Evolutionary conservation across 208 protist species (phyloP), one percentile per base, ranked within the genome.

Genomic region (Zelonia costaricensis): DNA sequence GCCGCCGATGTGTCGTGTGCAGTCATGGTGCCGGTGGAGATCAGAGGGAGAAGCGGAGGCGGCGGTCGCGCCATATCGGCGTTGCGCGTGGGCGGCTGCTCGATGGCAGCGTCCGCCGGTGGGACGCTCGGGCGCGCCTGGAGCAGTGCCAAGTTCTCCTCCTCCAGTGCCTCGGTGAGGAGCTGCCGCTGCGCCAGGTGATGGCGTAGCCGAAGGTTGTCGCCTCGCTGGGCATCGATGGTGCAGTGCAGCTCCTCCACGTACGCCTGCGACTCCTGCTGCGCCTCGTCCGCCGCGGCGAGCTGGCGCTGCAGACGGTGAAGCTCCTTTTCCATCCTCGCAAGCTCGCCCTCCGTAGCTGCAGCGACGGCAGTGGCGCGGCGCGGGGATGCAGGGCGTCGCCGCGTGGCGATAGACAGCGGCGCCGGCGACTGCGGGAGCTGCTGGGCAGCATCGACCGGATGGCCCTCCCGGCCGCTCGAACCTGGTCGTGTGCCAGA

Each of bases 1-100:
- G 1, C 25, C 18, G 22, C 8, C 15, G 25, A 15, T 0, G 42
- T 18, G 2, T 16, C 12, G 6, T 60, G 40, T 20, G 54, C n/a
- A n/a, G 49, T 68, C 62, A 68, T 68, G 35, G 52, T 45, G 4
- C 22, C 63, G 22, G 44, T 62, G 1, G 65, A 59, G 25, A 23
- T 35, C 16, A 60, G 62, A 16, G 54, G 10, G 30, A 53, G 16
- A 2, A 44, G 27, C 10, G 33, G 42, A 18, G 31, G 4, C n/a
- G 28, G 49, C 16, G 31, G 36, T 12, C n/a, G n/a, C n/a, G n/a
- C n/a, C n/a, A n/a, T n/a, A n/a, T n/a, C n/a, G n/a, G n/a, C n/a
- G n/a, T n/a, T n/a, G n/a, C n/a, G n/a, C n/a, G n/a, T n/a, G n/a
- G n/a, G n/a, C n/a, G n/a, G n/a, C n/a, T n/a, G n/a, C n/a, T n/a